Conservation (phyloP, 2,329 filamentous ascomycete species). For the Arachnomyces sp. region DNA sequence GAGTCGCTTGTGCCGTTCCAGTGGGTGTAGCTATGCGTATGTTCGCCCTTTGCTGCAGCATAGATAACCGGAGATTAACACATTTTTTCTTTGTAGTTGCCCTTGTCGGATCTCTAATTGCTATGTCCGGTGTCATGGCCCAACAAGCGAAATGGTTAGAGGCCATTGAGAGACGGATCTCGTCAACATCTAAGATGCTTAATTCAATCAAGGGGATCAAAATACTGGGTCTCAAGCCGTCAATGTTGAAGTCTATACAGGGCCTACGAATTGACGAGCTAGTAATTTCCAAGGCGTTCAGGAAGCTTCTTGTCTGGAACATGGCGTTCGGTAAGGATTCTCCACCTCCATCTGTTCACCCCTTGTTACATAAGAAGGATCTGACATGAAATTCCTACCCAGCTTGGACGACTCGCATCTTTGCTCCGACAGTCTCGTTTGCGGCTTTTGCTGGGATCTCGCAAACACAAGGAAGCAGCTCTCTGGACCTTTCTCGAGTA, state of each 20-base stretch:
- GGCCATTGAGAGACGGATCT: constrained; percentile 43
- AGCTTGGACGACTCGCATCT: constrained; percentile 34
- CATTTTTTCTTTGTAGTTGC: constrained; percentile 18
- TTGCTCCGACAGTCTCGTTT: constrained; percentile 40
- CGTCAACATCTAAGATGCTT: constrained; percentile 40
- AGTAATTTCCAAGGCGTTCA: constrained; percentile 32
- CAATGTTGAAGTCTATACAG: constrained; percentile 31
- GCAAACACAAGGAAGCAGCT: constrained; percentile 22
- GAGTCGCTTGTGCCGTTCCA: constrained; percentile 38
- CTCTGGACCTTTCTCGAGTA: constrained; percentile 33
- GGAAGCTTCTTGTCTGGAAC: constrained; percentile 34
- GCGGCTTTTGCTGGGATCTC: constrained; percentile 37
- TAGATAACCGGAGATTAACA: constrained; percentile 3
- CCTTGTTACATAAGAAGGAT: constrained; percentile 11
- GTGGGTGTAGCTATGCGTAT: constrained; percentile 35
- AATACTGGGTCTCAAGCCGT: constrained; percentile 39
- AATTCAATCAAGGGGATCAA: constrained; percentile 46
- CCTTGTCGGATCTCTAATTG: constrained; percentile 26
- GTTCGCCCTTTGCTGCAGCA: constrained; percentile 10
- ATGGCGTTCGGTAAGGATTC: constrained; percentile 28
- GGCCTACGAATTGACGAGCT: constrained; percentile 34
- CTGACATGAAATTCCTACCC: constrained; percentile 10
- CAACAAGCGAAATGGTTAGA: constrained; percentile 42
- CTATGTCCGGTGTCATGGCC: constrained; percentile 29
- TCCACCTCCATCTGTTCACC: constrained; percentile 14